Evolutionary conservation across 2,329 filamentous ascomycete genomes (phyloP), one percentile per base, ranked within the genome.

Genomic region (Penicillium sp.): DNA sequence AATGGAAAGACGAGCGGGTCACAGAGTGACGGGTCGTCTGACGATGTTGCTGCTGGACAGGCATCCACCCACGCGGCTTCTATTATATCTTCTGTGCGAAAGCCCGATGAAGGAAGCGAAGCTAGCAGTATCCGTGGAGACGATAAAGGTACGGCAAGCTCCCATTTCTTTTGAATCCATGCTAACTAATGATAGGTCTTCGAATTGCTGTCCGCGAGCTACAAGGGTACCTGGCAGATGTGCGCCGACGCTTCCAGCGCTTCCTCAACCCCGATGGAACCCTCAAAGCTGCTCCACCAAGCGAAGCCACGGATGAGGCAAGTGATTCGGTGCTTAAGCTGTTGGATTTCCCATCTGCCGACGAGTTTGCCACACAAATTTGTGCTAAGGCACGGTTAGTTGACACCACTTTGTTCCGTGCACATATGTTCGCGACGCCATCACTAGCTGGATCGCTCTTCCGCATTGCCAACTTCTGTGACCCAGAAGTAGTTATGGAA

Each of bases 391-490:
- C 94, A 35, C 87, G 84, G 47, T 78, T 97, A 2, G 91, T 97
- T 7, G 94, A 99, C 69, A 99, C 94, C 0, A 93, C 92, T 0
- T 82, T 99, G 0, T 97, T 99, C 78, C 86, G 93, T 16, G 89
- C 91, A 0, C 95, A 96, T 73, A 97, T 99, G 92, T 91, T 93
- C 67, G 91, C 89, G 4, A 87, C 87, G 8, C 93, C 94, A 5
- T 86, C 88, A 6, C 80, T 99, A 11, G 91, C 91, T 4, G 89
- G 90, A 2, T 90, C 92, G 0, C 82, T 99, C 0, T 97, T 99
- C 77, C 91, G 94, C 25, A 90, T 97, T 49, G 88, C 92, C 69
- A 99, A 99, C 72, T 97, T 97, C 70, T 97, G 94, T 72, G 93
- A 99, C 66, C 93, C 94, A 0, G 88, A 90, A 30, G 94, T 97